Conservation (phyloP, 1,284 basidiomycete species). For the Schizophyllum amplum region DNA sequence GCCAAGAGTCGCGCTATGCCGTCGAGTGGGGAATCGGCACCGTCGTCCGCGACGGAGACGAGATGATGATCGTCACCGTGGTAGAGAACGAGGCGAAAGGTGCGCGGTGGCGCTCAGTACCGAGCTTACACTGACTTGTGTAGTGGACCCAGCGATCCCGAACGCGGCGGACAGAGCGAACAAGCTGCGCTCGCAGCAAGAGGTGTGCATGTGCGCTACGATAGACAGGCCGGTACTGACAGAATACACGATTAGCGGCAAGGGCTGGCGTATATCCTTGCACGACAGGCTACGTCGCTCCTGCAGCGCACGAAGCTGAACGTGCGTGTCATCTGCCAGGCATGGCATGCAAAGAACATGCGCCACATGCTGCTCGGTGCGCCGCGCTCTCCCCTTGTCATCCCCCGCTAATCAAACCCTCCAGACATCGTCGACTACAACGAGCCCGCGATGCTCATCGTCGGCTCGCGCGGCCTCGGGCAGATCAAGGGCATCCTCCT, state of each 20-base stretch:
- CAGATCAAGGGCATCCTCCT: conserved; percentile 91
- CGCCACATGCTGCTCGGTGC: conserved; percentile 85
- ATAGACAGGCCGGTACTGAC: no score
- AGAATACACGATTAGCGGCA: no score
- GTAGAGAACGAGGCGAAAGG: conserved; percentile 90
- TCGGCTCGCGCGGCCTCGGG: conserved; percentile 87
- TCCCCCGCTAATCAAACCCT: background rate
- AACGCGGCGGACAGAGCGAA: conserved; percentile 63
- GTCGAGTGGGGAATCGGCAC: conserved; percentile 97
- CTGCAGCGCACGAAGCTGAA: conserved; percentile 87
- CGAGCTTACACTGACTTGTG: conserved; percentile 6
- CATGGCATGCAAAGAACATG: conserved; percentile 92
- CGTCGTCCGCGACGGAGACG: conserved; percentile 90
- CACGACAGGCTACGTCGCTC: conserved; percentile 82
- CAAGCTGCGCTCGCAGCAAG: conserved; percentile 82
- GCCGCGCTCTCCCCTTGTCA: conserved; percentile 12
- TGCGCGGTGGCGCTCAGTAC: conserved; percentile 27
- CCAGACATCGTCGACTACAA: conserved; percentile 85
- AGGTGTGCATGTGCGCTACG: no score
- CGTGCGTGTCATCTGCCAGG: conserved; percentile 85
- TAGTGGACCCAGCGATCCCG: conserved; percentile 76
- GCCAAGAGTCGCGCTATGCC: conserved; percentile 86
- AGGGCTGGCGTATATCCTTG: conserved; percentile 79
- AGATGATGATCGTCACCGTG: conserved; percentile 84
- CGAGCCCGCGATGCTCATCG: conserved; percentile 90